Conservation (phyloP, 2,329 filamentous ascomycete species). For the Acrocalymma vagum region DNA sequence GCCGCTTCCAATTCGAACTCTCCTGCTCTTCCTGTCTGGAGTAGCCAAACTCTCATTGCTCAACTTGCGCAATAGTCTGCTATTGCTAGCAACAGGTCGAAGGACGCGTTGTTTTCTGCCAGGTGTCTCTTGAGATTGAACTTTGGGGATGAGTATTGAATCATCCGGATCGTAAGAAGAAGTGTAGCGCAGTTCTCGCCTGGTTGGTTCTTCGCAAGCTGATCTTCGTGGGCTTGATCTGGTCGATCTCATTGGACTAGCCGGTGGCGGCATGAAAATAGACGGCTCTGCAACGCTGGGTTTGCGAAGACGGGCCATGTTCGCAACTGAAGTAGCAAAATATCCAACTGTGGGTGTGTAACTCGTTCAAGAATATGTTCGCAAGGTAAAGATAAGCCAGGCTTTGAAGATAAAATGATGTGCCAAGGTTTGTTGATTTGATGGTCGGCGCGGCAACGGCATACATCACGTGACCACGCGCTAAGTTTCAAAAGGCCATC, state of each 20-base stretch:
- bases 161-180: constrained; percentile 31
- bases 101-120: constrained; percentile 40
- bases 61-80: constrained; percentile 33
- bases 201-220: constrained; percentile 28
- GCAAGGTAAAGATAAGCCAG: no score
- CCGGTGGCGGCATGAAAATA: constrained; percentile 23
- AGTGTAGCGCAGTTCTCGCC: constrained; percentile 30
- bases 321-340: constrained; percentile 7
- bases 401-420: no score
- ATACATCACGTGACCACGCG: no score
- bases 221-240: constrained; percentile 40
- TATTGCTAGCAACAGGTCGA: constrained; percentile 42
- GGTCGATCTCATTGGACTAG: constrained; percentile 24
- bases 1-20: constrained; percentile 14
- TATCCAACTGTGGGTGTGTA: no score
- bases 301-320: constrained; percentile 47
- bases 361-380: no score
- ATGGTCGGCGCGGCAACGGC: no score
- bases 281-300: constrained; percentile 33
- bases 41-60: constrained; percentile 39
- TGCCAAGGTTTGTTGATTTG: no score
- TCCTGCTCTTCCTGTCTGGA: constrained; percentile 31
- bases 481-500: no score
- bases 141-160: constrained; percentile 31
- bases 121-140: constrained; percentile 23